Conservation (phyloP, 1,139 yeast species). For the Yamadazyma sp. region DNA sequence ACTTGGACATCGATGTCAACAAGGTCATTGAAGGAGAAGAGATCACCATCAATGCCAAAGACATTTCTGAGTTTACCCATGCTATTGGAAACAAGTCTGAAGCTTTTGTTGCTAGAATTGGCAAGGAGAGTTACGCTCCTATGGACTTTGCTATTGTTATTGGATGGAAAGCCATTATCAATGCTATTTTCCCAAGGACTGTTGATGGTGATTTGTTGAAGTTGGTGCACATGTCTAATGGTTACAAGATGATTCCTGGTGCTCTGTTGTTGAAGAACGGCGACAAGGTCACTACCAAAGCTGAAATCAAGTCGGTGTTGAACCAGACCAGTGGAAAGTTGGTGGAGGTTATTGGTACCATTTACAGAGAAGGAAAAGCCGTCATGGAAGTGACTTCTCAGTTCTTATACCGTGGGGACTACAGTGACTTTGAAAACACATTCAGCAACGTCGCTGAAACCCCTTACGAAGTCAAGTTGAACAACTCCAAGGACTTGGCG, state of each 20-base stretch:
- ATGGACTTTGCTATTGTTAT: constrained; percentile 99
- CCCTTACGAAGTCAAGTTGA: constrained; percentile 76
- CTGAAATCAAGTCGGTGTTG: constrained; percentile 83
- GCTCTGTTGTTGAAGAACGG: constrained; percentile 88
- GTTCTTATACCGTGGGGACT: constrained; percentile 94
- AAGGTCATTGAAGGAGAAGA: constrained; percentile 71
- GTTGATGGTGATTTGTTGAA: constrained; percentile 96
- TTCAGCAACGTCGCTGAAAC: constrained; percentile 87
- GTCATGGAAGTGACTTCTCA: constrained; percentile 94
- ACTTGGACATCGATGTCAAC: constrained; percentile 67
- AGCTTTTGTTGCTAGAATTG: constrained; percentile 88
- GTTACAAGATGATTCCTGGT: constrained; percentile 91
- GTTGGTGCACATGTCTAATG: constrained; percentile 92
- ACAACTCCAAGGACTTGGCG: constrained; percentile 85
- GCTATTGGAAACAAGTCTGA: constrained; percentile 97
- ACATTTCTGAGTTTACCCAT: constrained; percentile 89
- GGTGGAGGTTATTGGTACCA: constrained; percentile 92
- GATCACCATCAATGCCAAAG: constrained; percentile 69
- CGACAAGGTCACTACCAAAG: constrained; percentile 78
- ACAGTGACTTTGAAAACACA: constrained; percentile 85
- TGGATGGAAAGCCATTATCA: constrained; percentile 98
- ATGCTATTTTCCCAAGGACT: constrained; percentile 92
- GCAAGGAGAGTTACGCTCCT: constrained; percentile 86
- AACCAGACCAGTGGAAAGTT: constrained; percentile 93
- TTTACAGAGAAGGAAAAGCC: constrained; percentile 71